Evolutionary conservation across 2,329 filamentous ascomycete species (phyloP).

Genomic region (Aureobasidium sp.): DNA sequence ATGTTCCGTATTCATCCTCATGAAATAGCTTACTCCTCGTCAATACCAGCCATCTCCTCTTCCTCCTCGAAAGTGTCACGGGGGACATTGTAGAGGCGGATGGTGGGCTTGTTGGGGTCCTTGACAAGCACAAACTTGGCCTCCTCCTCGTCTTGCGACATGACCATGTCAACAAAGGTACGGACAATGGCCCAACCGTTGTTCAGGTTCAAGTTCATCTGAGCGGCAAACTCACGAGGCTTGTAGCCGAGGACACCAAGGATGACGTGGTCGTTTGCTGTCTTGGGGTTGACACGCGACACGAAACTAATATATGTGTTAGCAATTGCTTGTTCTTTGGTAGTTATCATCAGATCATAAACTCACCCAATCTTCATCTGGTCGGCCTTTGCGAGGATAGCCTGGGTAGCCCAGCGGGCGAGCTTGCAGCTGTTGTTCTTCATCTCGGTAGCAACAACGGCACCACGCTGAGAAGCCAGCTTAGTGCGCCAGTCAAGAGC

Average conservation of each 20-base stretch:
- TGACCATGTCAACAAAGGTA: conserved; percentile 92
- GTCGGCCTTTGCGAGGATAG: conserved; percentile 94
- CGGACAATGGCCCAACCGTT: conserved; percentile 99
- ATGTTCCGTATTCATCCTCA: background rate
- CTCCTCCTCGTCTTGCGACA: conserved; percentile 51
- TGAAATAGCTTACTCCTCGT: conserved; percentile 32
- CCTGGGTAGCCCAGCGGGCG: conserved; percentile 93
- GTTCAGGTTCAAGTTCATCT: conserved; percentile 95
- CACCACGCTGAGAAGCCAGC: conserved; percentile 88
- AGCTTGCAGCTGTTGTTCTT: conserved; percentile 99
- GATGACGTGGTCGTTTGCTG: conserved; percentile 87
- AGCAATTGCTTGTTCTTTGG: conserved; percentile 16
- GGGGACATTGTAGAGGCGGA: conserved; percentile 89
- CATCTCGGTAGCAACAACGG: conserved; percentile 98
- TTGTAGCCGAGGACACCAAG: conserved; percentile 97
- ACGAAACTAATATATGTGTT: conserved; percentile 61
- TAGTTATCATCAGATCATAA: conserved; percentile 62
- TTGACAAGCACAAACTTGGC: conserved; percentile 73
- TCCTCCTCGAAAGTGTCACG: conserved; percentile 85
- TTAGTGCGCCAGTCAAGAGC: conserved; percentile 96
- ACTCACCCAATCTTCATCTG: conserved; percentile 94
- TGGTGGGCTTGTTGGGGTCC: conserved; percentile 95
- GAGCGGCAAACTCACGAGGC: conserved; percentile 88
- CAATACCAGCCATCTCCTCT: conserved; percentile 62
- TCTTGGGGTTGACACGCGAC: conserved; percentile 85